A percentile compares a stretch with the other conserved stretches of the same genome.
Conservation (phyloP, 768 basidiomycete genomes). For the Candolleomyces aberdarensis region DNA sequence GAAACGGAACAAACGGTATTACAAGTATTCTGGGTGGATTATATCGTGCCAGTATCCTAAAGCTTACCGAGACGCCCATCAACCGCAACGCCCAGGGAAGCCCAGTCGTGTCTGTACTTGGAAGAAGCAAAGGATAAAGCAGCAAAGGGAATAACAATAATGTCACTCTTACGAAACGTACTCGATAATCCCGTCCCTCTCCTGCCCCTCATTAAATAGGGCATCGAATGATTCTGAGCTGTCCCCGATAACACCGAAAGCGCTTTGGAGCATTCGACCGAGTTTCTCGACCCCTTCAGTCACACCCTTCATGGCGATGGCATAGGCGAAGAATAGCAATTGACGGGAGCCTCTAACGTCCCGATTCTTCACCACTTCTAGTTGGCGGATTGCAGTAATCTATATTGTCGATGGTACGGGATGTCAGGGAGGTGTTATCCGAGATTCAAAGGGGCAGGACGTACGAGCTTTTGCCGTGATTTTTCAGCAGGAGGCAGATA, state of each 20-base stretch:
- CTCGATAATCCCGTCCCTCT: constrained; percentile 19
- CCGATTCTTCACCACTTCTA: constrained; percentile 87
- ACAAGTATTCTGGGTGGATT: too few species aligned
- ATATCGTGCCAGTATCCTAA: too few species aligned
- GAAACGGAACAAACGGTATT: too few species aligned
- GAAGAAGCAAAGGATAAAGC: not conserved
- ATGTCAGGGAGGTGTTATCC: not conserved
- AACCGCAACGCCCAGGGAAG: too few species aligned
- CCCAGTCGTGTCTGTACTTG: too few species aligned
- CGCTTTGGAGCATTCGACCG: constrained; percentile 77
- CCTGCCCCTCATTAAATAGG: constrained; percentile 48
- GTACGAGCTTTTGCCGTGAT: constrained; percentile 73
- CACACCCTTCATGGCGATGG: constrained; percentile 90
- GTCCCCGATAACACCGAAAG: constrained; percentile 91
- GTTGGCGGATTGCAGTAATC: constrained; percentile 78
- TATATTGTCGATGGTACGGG: constrained; percentile 18
- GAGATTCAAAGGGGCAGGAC: constrained; percentile 13
- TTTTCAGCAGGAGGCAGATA: constrained; percentile 93
- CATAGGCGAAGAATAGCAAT: constrained; percentile 92
- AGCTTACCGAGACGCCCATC: too few species aligned
- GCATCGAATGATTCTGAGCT: constrained; percentile 79
- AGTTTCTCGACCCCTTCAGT: constrained; percentile 85
- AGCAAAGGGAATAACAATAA: not conserved
- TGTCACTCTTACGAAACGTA: constrained; percentile 16
- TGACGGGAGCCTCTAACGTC: constrained; percentile 81